Evolutionary conservation across 2,329 filamentous ascomycete species (phyloP).

Genomic region (Cytospora leucostoma): DNA sequence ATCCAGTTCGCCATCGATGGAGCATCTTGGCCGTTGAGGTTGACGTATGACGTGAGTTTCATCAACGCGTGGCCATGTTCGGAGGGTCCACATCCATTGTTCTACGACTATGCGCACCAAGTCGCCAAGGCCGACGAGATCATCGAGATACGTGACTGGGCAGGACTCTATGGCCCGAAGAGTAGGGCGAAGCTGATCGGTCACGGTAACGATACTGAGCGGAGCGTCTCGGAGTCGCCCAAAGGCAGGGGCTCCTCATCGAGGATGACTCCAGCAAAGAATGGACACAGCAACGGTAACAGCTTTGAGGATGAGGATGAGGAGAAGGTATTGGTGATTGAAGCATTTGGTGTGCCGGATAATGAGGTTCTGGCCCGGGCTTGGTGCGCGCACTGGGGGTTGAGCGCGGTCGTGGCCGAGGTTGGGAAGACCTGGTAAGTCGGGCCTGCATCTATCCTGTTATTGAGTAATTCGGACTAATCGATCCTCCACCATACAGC

Average conservation of each 20-base stretch:
- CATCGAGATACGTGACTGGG: slow-evolving; percentile 68
- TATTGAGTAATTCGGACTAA: neutral
- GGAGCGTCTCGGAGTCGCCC: slow-evolving; percentile 21
- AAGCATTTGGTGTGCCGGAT: slow-evolving; percentile 71
- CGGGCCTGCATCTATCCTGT: neutral
- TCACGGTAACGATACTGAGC: slow-evolving; percentile 5
- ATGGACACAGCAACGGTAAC: slow-evolving; percentile 19
- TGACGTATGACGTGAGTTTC: slow-evolving; percentile 67
- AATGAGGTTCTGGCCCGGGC: slow-evolving; percentile 76
- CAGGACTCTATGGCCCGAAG: slow-evolving; percentile 43
- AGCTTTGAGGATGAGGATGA: slow-evolving; percentile 43
- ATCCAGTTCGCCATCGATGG: slow-evolving; percentile 66
- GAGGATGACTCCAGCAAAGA: slow-evolving; percentile 10
- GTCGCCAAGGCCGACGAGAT: slow-evolving; percentile 64
- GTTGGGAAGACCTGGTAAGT: slow-evolving; percentile 66
- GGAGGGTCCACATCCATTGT: slow-evolving; percentile 67
- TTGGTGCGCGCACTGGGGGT: slow-evolving; percentile 76
- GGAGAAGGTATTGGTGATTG: slow-evolving; percentile 69
- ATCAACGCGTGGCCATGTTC: slow-evolving; percentile 66
- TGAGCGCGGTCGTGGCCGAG: slow-evolving; percentile 71
- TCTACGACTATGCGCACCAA: slow-evolving; percentile 68
- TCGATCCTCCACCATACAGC: slow-evolving; percentile 40
- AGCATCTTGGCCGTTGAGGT: slow-evolving; percentile 62
- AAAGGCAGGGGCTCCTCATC: slow-evolving; percentile 25
- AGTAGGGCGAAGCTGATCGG: slow-evolving; percentile 21